These are phyloP conservation scores for Trichoderma harzianum DNA, from an alignment of 2,329 filamentous ascomycete species.

Conservation along the genomic window DNA sequence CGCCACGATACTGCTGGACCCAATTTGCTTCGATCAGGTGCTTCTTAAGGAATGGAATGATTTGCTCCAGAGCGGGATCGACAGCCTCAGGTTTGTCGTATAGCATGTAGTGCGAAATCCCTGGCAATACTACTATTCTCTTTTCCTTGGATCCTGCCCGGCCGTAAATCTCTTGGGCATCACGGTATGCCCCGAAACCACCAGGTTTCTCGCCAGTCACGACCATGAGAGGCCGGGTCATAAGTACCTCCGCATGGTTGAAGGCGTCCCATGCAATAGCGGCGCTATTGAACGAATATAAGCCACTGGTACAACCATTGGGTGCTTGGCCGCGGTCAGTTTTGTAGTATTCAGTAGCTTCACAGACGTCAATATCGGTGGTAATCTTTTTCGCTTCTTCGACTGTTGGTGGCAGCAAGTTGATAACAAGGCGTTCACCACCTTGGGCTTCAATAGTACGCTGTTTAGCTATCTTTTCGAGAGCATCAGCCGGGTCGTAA, in stretches of 20 bases:
- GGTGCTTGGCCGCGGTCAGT: background rate
- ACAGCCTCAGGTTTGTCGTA: background rate
- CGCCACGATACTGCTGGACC: background rate
- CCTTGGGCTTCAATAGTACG: background rate
- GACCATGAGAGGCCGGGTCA: background rate
- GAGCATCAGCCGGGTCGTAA: background rate
- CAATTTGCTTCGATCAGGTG: background rate
- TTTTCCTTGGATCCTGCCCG: background rate
- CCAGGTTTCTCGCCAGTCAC: background rate
- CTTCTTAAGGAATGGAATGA: background rate
- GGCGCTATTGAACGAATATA: background rate
- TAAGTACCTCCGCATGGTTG: background rate
- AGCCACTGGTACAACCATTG: background rate
- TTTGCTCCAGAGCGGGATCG: background rate
- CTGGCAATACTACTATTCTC: background rate
- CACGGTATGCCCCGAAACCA: background rate
- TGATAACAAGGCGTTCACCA: background rate
- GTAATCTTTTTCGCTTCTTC: background rate
- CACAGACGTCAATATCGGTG: background rate
- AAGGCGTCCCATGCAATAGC: background rate
- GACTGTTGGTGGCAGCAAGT: background rate
- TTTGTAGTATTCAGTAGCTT: background rate
- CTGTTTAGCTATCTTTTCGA: background rate
- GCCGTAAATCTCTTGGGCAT: background rate
- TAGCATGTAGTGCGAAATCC: background rate